Conservation (phyloP, 2,329 filamentous ascomycete genomes). For the Ilyonectria destructans region DNA sequence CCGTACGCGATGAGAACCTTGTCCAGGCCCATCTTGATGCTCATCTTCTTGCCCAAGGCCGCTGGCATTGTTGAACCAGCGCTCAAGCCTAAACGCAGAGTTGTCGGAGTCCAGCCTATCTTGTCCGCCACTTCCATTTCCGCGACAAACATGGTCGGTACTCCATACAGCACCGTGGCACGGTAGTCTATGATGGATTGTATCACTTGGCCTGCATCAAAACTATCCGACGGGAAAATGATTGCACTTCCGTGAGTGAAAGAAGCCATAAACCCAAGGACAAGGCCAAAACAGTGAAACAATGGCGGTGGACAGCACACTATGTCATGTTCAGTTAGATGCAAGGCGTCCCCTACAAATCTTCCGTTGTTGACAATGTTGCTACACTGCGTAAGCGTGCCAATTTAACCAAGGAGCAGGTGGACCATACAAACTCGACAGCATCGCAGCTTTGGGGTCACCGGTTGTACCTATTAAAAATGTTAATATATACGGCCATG, state of each 20-base stretch:
- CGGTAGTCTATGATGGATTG: slow-evolving; percentile 67
- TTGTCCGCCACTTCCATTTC: slow-evolving; percentile 59
- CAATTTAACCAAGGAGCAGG: no score
- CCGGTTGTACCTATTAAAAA: slow-evolving; percentile 34
- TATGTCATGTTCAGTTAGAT: slow-evolving; percentile 64
- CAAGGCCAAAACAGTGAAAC: slow-evolving; percentile 82
- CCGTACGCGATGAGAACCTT: slow-evolving; percentile 24
- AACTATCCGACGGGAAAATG: slow-evolving; percentile 78
- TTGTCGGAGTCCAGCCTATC: slow-evolving; percentile 4
- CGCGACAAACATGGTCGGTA: slow-evolving; percentile 82
- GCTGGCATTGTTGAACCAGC: slow-evolving; percentile 23
- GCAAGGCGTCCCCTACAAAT: slow-evolving; percentile 66
- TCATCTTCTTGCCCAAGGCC: background rate
- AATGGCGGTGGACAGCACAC: slow-evolving; percentile 77
- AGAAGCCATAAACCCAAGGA: slow-evolving; percentile 80
- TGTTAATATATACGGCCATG: background rate
- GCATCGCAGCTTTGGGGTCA: slow-evolving; percentile 35
- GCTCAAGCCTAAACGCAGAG: slow-evolving; percentile 8
- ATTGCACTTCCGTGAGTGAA: slow-evolving; percentile 75
- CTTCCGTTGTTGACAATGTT: slow-evolving; percentile 72
- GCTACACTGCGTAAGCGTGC: slow-evolving; percentile 26
- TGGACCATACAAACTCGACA: slow-evolving; percentile 28
- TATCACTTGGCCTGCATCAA: slow-evolving; percentile 72
- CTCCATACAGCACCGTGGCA: slow-evolving; percentile 67
- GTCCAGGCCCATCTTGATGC: slow-evolving; percentile 7